These are phyloP conservation scores for Stereum hirsutum DNA, from an alignment of 1,284 basidiomycete species.

Conservation along the genomic window DNA sequence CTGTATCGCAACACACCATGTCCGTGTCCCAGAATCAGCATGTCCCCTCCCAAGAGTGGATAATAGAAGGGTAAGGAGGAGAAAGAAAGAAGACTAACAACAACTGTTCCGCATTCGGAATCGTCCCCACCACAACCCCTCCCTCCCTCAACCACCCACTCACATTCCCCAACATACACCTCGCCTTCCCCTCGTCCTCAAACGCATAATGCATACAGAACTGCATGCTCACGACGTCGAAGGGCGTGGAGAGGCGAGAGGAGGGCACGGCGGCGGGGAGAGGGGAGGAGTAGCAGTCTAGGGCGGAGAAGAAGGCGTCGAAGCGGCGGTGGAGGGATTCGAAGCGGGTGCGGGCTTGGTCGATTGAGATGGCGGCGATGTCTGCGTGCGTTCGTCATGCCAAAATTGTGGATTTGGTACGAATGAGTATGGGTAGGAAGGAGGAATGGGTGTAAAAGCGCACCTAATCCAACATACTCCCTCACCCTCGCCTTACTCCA, in stretches of 20 bases:
- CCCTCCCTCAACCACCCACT: constrained; percentile 72
- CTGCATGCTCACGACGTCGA: constrained; percentile 96
- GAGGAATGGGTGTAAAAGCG: constrained; percentile 18
- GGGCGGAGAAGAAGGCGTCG: constrained; percentile 73
- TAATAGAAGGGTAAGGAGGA: background rate
- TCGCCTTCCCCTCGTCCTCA: constrained; percentile 77
- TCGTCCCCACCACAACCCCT: constrained; percentile 90
- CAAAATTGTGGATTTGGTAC: constrained; percentile 1
- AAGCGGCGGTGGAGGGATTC: constrained; percentile 38
- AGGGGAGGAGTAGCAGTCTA: constrained; percentile 83
- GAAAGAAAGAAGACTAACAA: constrained; percentile 41
- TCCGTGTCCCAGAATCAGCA: background rate
- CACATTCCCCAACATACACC: constrained; percentile 93
- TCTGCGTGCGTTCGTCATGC: constrained; percentile 58
- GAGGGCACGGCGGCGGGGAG: constrained; percentile 65
- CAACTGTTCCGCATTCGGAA: constrained; percentile 79
- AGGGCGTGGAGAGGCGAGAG: constrained; percentile 47
- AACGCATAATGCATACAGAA: constrained; percentile 99
- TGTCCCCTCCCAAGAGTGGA: background rate
- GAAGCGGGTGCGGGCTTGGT: constrained; percentile 73
- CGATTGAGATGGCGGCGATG: constrained; percentile 83
- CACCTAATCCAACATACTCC: constrained; percentile 80
- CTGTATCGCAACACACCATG: constrained; percentile 26
- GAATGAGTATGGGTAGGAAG: constrained; percentile 3
- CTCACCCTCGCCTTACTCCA: constrained; percentile 85